These are phyloP conservation scores for Leccinum imitatum DNA, from an alignment of 768 basidiomycete genomes.

Conservation along the genomic window DNA sequence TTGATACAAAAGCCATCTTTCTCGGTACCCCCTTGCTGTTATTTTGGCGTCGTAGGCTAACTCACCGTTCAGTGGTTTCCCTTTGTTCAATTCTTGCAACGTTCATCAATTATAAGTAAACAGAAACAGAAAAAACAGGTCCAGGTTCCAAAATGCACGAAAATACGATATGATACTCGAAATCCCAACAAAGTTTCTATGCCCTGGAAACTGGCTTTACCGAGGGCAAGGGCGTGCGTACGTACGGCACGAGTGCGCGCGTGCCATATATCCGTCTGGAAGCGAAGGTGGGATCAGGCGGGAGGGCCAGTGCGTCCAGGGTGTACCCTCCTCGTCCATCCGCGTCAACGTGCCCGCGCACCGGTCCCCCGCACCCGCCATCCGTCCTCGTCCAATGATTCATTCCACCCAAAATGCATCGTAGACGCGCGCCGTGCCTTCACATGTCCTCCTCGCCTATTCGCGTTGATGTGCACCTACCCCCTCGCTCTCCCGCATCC, in stretches of 20 bases:
- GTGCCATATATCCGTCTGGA: too few species aligned
- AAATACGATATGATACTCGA: slow-evolving; percentile 6
- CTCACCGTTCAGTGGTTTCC: neutral
- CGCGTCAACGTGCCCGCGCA: neutral
- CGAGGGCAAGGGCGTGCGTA: neutral
- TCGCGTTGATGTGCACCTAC: too few species aligned
- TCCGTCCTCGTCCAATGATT: neutral
- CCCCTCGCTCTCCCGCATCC: neutral
- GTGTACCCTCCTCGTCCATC: neutral
- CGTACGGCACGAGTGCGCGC: too few species aligned
- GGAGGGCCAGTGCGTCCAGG: too few species aligned
- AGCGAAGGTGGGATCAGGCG: too few species aligned
- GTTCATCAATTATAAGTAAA: neutral
- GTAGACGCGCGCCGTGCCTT: neutral
- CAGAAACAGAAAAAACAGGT: neutral
- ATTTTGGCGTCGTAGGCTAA: neutral
- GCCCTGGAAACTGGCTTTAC: neutral
- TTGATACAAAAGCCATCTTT: slow-evolving; percentile 3
- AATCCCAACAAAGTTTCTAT: neutral
- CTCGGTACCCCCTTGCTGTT: neutral
- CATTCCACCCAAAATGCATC: neutral
- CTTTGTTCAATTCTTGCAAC: neutral
- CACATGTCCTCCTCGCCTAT: neutral
- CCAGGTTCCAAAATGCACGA: neutral
- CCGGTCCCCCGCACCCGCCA: neutral